Evolutionary conservation across 2,329 filamentous ascomycete species (phyloP).

Genomic region (Aspergillus transmontanensis): DNA sequence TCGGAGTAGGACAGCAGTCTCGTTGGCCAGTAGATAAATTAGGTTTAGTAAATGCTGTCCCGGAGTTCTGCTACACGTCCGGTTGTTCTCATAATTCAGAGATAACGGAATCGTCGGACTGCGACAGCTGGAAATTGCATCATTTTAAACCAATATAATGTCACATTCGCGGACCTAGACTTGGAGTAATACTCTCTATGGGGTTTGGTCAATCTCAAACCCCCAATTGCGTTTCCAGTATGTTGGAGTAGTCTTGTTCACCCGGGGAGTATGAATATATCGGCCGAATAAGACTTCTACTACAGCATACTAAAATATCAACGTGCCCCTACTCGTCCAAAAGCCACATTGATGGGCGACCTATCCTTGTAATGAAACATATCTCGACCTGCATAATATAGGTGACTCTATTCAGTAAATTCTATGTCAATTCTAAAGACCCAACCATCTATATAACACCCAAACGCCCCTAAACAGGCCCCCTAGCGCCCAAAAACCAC

Average conservation of each 20-base stretch:
- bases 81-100: neutral
- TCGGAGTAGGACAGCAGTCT: neutral
- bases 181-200: neutral
- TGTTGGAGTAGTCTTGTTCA: neutral
- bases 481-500: neutral
- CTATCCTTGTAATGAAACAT: neutral
- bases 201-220: neutral
- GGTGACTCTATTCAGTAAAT: neutral
- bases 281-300: neutral
- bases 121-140: neutral
- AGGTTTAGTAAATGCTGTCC: slow-evolving; percentile 5
- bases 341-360: neutral
- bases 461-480: neutral
- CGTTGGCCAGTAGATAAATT: slow-evolving; percentile 1
- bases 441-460: neutral
- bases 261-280: neutral
- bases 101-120: neutral
- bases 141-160: neutral
- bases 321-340: neutral
- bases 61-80: neutral
- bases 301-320: neutral
- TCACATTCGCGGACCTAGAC: neutral
- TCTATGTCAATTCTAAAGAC: neutral
- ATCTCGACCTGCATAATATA: neutral
- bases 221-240: neutral